Conservation (phyloP, 2,329 filamentous ascomycete species). For the Biscogniauxia sp. region DNA sequence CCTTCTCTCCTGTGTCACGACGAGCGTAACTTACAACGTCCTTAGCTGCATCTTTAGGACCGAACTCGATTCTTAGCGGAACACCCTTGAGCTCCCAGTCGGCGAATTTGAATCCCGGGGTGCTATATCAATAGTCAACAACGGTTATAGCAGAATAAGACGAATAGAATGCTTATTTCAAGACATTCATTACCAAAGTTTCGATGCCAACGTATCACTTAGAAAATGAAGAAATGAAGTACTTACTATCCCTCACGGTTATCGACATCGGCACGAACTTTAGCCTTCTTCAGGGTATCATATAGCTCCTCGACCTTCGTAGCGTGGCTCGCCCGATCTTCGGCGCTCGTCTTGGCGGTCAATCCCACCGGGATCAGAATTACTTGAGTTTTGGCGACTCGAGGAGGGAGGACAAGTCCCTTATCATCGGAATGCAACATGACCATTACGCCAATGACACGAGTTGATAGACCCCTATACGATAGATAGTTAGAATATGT, state of each 20-base stretch:
- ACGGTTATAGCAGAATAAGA: not conserved
- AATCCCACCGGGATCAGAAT: conserved; percentile 91
- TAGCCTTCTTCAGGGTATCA: conserved; percentile 65
- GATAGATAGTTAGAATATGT: not conserved
- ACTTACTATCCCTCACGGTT: conserved; percentile 74
- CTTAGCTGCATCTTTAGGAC: conserved; percentile 88
- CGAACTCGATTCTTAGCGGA: conserved; percentile 90
- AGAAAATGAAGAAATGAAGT: conserved; percentile 8
- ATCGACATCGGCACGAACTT: conserved; percentile 78
- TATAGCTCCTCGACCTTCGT: conserved; percentile 72
- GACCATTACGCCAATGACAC: conserved; percentile 97
- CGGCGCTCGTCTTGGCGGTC: conserved; percentile 79
- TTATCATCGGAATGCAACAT: conserved; percentile 97
- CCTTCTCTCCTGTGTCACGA: conserved; percentile 83
- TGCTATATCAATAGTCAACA: conserved; percentile 37
- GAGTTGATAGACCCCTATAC: conserved; percentile 79
- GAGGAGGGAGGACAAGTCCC: conserved; percentile 87
- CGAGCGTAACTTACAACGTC: conserved; percentile 81
- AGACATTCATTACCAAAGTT: not conserved
- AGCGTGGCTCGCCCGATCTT: conserved; percentile 74
- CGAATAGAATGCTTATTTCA: not conserved
- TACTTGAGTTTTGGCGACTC: conserved; percentile 81
- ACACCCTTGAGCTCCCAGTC: conserved; percentile 98
- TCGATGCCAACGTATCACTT: not conserved
- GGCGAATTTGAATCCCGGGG: conserved; percentile 97